Conservation (phyloP, 495 filamentous ascomycete species). For the Penicillium soppii region DNA sequence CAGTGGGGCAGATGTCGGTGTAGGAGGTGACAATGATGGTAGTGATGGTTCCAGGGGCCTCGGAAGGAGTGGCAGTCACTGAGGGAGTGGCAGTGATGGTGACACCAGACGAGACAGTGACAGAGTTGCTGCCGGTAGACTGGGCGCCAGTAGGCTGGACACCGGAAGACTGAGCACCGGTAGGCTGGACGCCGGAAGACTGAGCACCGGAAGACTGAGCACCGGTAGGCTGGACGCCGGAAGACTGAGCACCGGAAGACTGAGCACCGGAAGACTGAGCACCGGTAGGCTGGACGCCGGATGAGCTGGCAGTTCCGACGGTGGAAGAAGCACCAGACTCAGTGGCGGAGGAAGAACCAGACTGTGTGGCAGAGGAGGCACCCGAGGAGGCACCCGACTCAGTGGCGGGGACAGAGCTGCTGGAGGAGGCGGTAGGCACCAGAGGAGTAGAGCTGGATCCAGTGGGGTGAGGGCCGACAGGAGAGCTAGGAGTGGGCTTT, state of each 20-base stretch:
- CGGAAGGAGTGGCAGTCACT: slow-evolving; percentile 40
- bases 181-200: background rate
- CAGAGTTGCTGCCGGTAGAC: slow-evolving; percentile 9
- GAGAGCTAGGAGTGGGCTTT: slow-evolving; percentile 4
- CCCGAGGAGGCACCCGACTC: slow-evolving; percentile 1
- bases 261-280: background rate
- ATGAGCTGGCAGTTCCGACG: background rate
- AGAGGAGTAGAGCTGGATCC: slow-evolving; percentile 3
- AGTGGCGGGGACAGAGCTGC: background rate
- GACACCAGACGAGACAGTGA: slow-evolving; percentile 16
- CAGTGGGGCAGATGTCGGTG: slow-evolving; percentile 43
- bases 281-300: background rate
- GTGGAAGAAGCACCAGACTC: background rate
- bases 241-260: background rate
- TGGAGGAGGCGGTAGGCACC: background rate
- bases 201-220: background rate
- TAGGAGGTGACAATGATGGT: slow-evolving; percentile 45
- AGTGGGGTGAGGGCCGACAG: slow-evolving; percentile 8
- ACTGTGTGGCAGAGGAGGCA: background rate
- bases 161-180: background rate
- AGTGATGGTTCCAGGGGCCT: slow-evolving; percentile 26
- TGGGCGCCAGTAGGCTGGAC: slow-evolving; percentile 1
- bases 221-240: background rate
- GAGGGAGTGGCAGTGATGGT: slow-evolving; percentile 48
- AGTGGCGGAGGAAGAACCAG: background rate